Evolutionary conservation across 139 green algal genomes (phyloP), one percentile per base, ranked within the genome.

Genomic region (Tetraselmis striata): DNA sequence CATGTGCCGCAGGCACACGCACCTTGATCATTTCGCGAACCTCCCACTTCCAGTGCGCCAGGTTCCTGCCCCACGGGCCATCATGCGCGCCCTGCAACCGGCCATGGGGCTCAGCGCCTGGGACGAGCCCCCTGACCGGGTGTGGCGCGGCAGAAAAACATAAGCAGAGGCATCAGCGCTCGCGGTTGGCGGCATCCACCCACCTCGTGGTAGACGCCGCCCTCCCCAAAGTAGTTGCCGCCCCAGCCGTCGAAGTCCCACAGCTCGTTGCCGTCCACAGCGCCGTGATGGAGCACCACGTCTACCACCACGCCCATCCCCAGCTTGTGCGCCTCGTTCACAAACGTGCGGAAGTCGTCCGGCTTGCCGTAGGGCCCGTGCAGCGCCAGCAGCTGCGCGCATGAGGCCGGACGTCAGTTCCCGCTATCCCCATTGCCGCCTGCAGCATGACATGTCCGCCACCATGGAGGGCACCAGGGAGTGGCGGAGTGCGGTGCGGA

Each of bases 171-270:
- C n/a, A n/a, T n/a, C n/a, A n/a, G n/a, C n/a, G n/a, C n/a, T n/a
- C n/a, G n/a, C n/a, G n/a, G n/a, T n/a, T n/a, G n/a, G n/a, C n/a
- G n/a, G n/a, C n/a, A n/a, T n/a, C n/a, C 45, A 67, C 45, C 18
- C 45, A 67, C 45, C 45, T 95, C 91, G 81, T 93, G 90, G 87
- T 93, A 95, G 79, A 95, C 89, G 24, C 92, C 92, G 29, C 90
- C 88, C 32, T 89, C 85, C 58, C 30, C 79, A 28, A 77, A 31
- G 59, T 75, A 83, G 27, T 82, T 77, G 30, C 82, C 85, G 26
- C 87, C 82, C 86, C 86, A 91, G 31, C 92, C 90, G 77, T 95
- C 92, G 59, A 85, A 95, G 31, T 92, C 89, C 89, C 88, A 94
- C 29, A 93, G 81, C 1, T 74, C 83, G 59, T 92, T 89, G 59